Base-by-base conservation (phyloP, 495 filamentous ascomycete genomes). In the Aspergillus nanangensis region DNA sequence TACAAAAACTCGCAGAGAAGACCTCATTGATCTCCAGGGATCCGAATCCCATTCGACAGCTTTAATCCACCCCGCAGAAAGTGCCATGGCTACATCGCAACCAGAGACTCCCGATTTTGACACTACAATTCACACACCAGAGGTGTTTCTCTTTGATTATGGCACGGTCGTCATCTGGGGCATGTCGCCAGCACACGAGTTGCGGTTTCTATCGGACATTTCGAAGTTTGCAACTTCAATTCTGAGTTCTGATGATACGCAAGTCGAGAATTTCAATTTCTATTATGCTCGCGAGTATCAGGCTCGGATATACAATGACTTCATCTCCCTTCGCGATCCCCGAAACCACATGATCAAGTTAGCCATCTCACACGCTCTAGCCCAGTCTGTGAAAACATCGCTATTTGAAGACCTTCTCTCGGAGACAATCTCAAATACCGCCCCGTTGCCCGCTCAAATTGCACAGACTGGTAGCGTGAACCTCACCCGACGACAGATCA, bases 121-220 rank as follows among this genome's bases (percentile, higher is more conserved):
- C 47, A 91, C 79, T 17, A 73, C 75, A 61, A 87, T 96, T 9
- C 88, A 95, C 60, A 95, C 83, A 2, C 90, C 92, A 0, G 93
- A 98, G 63, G 77, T 96, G 8, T 97, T 98, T 64, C 76, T 98
- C 18, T 98, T 96, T 60, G 86, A 95, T 53, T 98, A 98, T 57
- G 93, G 93, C 32, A 94, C 95, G n/a, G 87, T 96, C n/a, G 93
- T 98, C n/a, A 91, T 97, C 61, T 98, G 93, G 93, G 93, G 93
- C 47, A 95, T 98, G 92, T 83, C 87, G 1, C 66, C 84, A 7
- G 72, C 78, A 7, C 83, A 98, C 50, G 93, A 98, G 64, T 79
- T 84, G 37, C 77, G 84, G 19, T 95, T 98, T 57, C 70, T 98
- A 4, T 92, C 90, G 47, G 93, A 98, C 53, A 85, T 97, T 40